Percentiles rank a stretch among this genome's conserved stretches.
Conservation (phyloP, 1,284 basidiomycete species). For the Cryptococcus floricola region DNA sequence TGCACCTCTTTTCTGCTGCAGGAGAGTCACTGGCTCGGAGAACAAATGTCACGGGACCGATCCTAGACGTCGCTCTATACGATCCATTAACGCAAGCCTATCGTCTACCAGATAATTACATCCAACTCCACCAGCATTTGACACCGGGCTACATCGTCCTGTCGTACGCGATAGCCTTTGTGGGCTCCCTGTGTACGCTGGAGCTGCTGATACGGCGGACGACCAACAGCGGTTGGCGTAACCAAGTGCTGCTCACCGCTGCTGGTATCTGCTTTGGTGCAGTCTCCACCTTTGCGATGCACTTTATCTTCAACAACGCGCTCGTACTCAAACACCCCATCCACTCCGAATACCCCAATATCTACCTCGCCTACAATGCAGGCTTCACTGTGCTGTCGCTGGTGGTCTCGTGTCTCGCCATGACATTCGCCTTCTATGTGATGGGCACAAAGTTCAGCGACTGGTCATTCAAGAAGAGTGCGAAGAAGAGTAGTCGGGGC, state of each 20-base stretch:
- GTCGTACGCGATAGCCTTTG: conserved; percentile 47
- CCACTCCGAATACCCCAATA: conserved; percentile 20
- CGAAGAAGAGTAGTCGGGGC: conserved; percentile 1
- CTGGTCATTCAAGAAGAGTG: conserved; percentile 27
- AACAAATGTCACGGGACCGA: background rate
- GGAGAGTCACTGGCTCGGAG: background rate
- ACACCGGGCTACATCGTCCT: conserved; percentile 48
- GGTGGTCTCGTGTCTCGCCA: conserved; percentile 47
- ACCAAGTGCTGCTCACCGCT: conserved; percentile 45
- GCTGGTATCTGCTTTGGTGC: conserved; percentile 51
- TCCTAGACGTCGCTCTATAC: conserved; percentile 9
- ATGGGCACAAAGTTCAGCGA: conserved; percentile 48
- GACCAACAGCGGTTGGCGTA: conserved; percentile 46
- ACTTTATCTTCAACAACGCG: conserved; percentile 52
- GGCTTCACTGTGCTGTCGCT: conserved; percentile 52
- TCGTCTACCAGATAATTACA: conserved; percentile 21
- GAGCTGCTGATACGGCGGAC: conserved; percentile 50
- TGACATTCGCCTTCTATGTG: conserved; percentile 51
- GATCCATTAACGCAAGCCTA: conserved; percentile 6
- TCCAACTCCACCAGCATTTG: conserved; percentile 40
- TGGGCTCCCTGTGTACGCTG: conserved; percentile 50
- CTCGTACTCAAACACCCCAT: conserved; percentile 45
- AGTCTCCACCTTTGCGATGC: conserved; percentile 51
- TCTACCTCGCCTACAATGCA: conserved; percentile 47
- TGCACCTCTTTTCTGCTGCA: background rate